phyloP scores from a whole-genome alignment of 805 yeast genomes.

The Kodamaea sagamina region DNA sequence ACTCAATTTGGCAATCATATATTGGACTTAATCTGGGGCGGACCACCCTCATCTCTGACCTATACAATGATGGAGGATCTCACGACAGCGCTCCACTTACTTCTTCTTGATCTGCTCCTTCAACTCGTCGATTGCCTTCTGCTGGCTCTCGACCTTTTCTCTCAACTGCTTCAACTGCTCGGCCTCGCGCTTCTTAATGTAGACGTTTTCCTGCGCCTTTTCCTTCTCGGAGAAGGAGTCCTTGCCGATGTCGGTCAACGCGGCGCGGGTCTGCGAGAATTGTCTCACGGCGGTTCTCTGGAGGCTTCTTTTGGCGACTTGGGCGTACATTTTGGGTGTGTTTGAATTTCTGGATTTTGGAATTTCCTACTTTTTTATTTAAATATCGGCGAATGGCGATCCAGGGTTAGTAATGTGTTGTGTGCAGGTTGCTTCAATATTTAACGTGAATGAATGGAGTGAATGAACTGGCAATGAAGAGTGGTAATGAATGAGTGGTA shows the following conservation, averaged over 20 bases:
- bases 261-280: slow-evolving; percentile 32
- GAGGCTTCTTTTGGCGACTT: slow-evolving; percentile 25
- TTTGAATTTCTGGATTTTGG: neutral
- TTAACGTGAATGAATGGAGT: too few species aligned
- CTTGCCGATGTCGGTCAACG: slow-evolving; percentile 20
- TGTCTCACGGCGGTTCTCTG: slow-evolving; percentile 30
- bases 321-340: slow-evolving; percentile 21
- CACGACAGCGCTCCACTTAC: slow-evolving; percentile 11
- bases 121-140: slow-evolving; percentile 54
- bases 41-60: slow-evolving; percentile 1
- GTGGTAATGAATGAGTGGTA: too few species aligned
- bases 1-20: slow-evolving; percentile 6
- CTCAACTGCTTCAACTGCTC: slow-evolving; percentile 78
- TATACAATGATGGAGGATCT: neutral
- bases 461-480: too few species aligned
- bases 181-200: slow-evolving; percentile 85
- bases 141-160: slow-evolving; percentile 76
- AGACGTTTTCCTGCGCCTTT: slow-evolving; percentile 85
- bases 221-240: slow-evolving; percentile 71
- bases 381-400: too few species aligned
- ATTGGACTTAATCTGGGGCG: neutral
- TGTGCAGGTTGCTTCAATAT: too few species aligned
- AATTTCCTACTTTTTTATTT: too few species aligned
- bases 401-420: neutral
- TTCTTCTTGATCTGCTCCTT: slow-evolving; percentile 47